Conservation (phyloP, 2,329 filamentous ascomycete species). For the Aureobasidium sp. region DNA sequence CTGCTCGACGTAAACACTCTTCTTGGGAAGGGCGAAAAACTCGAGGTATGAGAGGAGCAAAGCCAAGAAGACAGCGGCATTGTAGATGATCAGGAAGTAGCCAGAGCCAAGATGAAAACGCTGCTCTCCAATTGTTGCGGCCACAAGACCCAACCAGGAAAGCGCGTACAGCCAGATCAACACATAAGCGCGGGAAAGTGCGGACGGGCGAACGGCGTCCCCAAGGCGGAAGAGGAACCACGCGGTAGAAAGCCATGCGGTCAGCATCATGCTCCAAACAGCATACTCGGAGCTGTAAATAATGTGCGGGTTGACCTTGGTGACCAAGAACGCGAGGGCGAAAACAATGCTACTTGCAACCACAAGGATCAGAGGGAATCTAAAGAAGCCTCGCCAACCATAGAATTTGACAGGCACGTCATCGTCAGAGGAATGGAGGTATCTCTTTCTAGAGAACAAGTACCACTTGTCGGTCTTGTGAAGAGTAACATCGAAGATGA, state of each 20-base stretch:
- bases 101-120: conserved; percentile 63
- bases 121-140: conserved; percentile 65
- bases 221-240: conserved; percentile 78
- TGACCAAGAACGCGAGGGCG: conserved; percentile 64
- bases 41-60: conserved; percentile 70
- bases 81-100: conserved; percentile 75
- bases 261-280: conserved; percentile 80
- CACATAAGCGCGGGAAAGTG: conserved; percentile 72
- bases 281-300: conserved; percentile 84
- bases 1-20: conserved; percentile 57
- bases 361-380: conserved; percentile 68
- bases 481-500: conserved; percentile 61
- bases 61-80: conserved; percentile 65
- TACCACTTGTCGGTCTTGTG: conserved; percentile 75
- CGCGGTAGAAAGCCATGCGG: conserved; percentile 68
- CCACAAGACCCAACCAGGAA: conserved; percentile 64
- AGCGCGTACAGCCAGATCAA: conserved; percentile 77
- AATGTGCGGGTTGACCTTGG: conserved; percentile 80
- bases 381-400: conserved; percentile 74
- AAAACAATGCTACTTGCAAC: conserved; percentile 61
- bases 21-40: conserved; percentile 63
- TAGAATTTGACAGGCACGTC: conserved; percentile 54
- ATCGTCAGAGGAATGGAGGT: conserved; percentile 51
- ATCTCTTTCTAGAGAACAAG: conserved; percentile 62
- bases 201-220: conserved; percentile 72